A percentile compares a stretch with the other conserved stretches of the same genome.
phyloP scores from a whole-genome alignment of 148 eudicot genomes.

The Silene conica region DNA sequence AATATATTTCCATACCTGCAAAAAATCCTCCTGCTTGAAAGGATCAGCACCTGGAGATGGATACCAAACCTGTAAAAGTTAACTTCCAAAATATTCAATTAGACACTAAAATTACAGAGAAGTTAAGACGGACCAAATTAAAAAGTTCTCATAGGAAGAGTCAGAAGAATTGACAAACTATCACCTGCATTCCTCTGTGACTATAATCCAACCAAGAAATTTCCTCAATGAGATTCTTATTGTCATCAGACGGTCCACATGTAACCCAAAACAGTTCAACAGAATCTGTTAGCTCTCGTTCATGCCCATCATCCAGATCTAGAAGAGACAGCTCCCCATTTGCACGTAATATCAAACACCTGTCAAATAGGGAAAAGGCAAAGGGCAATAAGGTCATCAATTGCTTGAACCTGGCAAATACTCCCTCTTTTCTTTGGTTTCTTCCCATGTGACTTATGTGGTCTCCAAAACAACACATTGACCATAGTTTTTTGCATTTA shows the following conservation, averaged over 20 bases:
- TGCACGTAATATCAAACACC: constrained; percentile 81
- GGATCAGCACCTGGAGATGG: constrained; percentile 87
- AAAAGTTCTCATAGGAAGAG: not conserved
- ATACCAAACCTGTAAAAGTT: constrained; percentile 88
- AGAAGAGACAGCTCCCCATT: constrained; percentile 89
- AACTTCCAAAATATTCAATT: constrained; percentile 38
- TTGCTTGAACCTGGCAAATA: not conserved
- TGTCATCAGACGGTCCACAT: constrained; percentile 79
- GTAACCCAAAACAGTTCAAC: constrained; percentile 99
- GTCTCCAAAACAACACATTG: not conserved
- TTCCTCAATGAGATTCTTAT: constrained; percentile 84
- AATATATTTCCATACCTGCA: constrained; percentile 62
- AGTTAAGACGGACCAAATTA: constrained; percentile 3
- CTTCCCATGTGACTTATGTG: not conserved
- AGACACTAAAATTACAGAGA: constrained; percentile 19
- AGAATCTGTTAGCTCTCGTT: constrained; percentile 84
- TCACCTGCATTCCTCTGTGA: constrained; percentile 98
- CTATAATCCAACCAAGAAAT: constrained; percentile 99
- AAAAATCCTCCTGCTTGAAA: constrained; percentile 97
- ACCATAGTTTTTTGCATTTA: not conserved
- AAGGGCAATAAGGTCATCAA: not conserved
- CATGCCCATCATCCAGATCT: constrained; percentile 90
- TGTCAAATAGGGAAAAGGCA: constrained; percentile 26
- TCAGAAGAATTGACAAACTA: constrained; percentile 21
- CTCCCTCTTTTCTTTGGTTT: not conserved